These are phyloP conservation scores for Cydonia oblonga DNA, from an alignment of 331 rosid species.

Conservation along the genomic window DNA sequence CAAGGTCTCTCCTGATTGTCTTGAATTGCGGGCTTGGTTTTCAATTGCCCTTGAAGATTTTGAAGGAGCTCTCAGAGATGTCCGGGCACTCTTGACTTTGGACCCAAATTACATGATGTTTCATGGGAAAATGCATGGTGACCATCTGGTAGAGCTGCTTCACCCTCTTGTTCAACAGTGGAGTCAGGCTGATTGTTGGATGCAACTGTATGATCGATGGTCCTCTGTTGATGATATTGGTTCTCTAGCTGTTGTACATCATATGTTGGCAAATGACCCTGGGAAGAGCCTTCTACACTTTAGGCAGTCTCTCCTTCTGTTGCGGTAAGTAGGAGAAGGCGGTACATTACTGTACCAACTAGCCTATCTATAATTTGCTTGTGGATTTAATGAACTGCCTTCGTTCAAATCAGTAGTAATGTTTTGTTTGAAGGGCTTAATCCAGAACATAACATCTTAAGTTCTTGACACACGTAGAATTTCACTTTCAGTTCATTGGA, in stretches of 20 bases:
- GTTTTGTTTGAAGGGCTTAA: not conserved
- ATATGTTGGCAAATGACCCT: slow-evolving; percentile 78
- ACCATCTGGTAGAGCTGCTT: slow-evolving; percentile 54
- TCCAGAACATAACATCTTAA: not conserved
- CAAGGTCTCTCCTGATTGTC: slow-evolving; percentile 75
- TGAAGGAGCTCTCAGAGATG: slow-evolving; percentile 69
- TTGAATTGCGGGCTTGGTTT: slow-evolving; percentile 85
- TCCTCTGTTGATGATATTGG: slow-evolving; percentile 84
- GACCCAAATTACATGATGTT: slow-evolving; percentile 75
- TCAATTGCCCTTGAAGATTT: slow-evolving; percentile 56
- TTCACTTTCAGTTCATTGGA: not conserved
- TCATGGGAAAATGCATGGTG: slow-evolving; percentile 58
- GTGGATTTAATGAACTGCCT: not conserved
- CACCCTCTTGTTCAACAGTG: slow-evolving; percentile 53
- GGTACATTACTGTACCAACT: not conserved
- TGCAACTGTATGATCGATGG: slow-evolving; percentile 73
- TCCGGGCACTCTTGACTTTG: slow-evolving; percentile 74
- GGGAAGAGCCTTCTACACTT: slow-evolving; percentile 74
- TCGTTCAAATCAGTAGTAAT: not conserved
- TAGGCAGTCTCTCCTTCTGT: slow-evolving; percentile 72
- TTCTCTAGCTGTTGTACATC: slow-evolving; percentile 80
- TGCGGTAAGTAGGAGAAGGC: slow-evolving; percentile 37
- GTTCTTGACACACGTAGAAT: not conserved
- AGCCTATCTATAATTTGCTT: not conserved
- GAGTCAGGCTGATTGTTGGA: slow-evolving; percentile 88